These are phyloP conservation scores for Herpotrichia juniperi DNA, from an alignment of 2,329 filamentous ascomycete genomes.

Conservation along the genomic window DNA sequence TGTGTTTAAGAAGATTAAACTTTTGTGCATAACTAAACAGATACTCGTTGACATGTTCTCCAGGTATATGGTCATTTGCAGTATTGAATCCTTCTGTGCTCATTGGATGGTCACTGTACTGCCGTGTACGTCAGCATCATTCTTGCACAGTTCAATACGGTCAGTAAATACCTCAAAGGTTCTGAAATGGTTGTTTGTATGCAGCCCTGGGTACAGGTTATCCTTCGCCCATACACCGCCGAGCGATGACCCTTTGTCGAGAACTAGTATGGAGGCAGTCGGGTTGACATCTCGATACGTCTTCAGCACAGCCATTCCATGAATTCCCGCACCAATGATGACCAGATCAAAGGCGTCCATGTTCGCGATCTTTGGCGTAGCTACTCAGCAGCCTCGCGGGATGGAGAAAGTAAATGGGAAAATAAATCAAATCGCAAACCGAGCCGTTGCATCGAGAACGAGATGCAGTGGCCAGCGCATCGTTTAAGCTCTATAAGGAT, in stretches of 20 bases:
- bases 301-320: conserved; percentile 56
- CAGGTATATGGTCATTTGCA: conserved; percentile 65
- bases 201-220: conserved; percentile 51
- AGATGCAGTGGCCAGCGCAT: too few relatives aligned
- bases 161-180: conserved; percentile 26
- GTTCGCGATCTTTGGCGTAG: neutral
- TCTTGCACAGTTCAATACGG: neutral
- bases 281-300: conserved; percentile 55
- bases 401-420: neutral
- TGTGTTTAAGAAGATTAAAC: conserved; percentile 53
- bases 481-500: too few relatives aligned
- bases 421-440: neutral
- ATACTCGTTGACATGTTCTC: conserved; percentile 62
- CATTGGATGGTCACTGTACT: conserved; percentile 48
- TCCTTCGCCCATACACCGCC: conserved; percentile 53
- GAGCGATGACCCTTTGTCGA: conserved; percentile 50
- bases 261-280: conserved; percentile 46
- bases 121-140: neutral
- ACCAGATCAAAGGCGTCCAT: conserved; percentile 27
- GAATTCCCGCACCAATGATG: conserved; percentile 42
- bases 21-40: conserved; percentile 52
- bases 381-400: neutral
- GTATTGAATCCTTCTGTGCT: conserved; percentile 27
- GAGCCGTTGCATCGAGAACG: neutral
- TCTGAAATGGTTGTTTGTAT: conserved; percentile 52